These are phyloP conservation scores for Hyphochytrium catenoides DNA, from an alignment of 352 stramenopile species.

Conservation along the genomic window DNA sequence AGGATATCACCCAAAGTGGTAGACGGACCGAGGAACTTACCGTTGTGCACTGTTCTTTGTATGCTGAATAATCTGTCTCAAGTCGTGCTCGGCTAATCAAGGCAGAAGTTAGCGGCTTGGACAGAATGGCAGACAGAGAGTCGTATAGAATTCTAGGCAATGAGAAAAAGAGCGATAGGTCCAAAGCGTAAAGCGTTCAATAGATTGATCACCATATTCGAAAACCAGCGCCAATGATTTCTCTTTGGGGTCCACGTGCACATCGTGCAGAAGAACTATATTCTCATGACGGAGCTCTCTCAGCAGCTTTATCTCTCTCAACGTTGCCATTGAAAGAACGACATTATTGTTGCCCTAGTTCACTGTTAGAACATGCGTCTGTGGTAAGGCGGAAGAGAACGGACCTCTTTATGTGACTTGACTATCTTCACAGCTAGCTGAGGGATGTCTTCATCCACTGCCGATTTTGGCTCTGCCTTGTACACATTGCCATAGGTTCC, in stretches of 20 bases:
- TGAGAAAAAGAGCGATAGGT: no score
- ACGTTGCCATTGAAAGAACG: constrained; percentile 51
- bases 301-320: constrained; percentile 70
- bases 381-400: no score
- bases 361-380: no score
- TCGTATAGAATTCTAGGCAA: no score
- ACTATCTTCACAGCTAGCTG: constrained; percentile 66
- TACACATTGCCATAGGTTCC: constrained; percentile 64
- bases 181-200: no score
- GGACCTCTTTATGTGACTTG: constrained; percentile 65
- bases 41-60: constrained; percentile 43
- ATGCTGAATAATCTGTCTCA: constrained; percentile 64
- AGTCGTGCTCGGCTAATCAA: constrained; percentile 37
- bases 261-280: constrained; percentile 53
- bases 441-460: constrained; percentile 33
- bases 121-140: no score
- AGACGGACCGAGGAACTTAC: constrained; percentile 19
- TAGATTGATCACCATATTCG: constrained; percentile 29
- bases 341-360: constrained; percentile 69
- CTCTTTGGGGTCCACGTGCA: constrained; percentile 51
- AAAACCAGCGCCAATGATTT: constrained; percentile 61
- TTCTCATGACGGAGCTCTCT: constrained; percentile 63
- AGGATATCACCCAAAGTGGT: constrained; percentile 25
- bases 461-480: constrained; percentile 9
- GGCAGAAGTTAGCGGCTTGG: neutral